A percentile compares a stretch with the other conserved stretches of the same genome.
phyloP scores from a whole-genome alignment of 1,139 yeast species.

The Taphrina flavorubra region DNA sequence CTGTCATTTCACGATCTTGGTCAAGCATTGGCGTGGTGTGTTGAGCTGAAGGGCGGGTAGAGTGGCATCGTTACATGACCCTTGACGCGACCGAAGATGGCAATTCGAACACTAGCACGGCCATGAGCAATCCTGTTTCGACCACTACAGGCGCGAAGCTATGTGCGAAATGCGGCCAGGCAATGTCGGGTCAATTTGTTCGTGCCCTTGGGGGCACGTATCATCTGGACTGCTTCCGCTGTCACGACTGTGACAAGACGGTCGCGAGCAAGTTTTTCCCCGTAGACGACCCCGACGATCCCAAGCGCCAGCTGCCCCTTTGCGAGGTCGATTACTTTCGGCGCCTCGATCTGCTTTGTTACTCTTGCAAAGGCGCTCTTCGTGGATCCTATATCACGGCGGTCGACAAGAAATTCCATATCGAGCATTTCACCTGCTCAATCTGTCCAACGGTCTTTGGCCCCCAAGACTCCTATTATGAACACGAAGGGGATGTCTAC shows the following conservation, averaged over 20 bases:
- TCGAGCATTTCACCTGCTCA: conserved; percentile 92
- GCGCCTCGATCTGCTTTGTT: conserved; percentile 79
- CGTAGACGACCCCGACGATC: conserved; percentile 53
- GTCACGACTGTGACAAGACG: conserved; percentile 46
- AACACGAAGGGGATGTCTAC: conserved; percentile 78
- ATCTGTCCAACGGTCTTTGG: conserved; percentile 88
- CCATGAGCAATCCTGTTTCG: not conserved
- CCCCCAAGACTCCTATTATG: conserved; percentile 89
- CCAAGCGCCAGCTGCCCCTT: conserved; percentile 65
- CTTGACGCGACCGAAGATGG: conserved; percentile 10
- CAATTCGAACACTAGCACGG: not conserved
- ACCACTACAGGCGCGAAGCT: not conserved
- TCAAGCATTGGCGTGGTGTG: not conserved
- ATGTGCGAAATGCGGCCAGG: conserved; percentile 22
- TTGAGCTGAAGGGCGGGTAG: not conserved
- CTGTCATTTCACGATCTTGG: not conserved
- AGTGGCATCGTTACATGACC: conserved; percentile 11
- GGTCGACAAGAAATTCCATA: conserved; percentile 86
- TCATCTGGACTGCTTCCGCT: conserved; percentile 44
- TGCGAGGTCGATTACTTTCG: conserved; percentile 94
- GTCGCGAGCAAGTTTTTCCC: conserved; percentile 57
- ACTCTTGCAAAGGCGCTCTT: conserved; percentile 80
- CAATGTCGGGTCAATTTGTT: conserved; percentile 41
- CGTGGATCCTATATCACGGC: conserved; percentile 96
- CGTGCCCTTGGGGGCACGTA: conserved; percentile 42